Evolutionary conservation across 2,329 filamentous ascomycete species (phyloP), one percentile per base, ranked within the genome.

Genomic region (Fusarium chaquense): DNA sequence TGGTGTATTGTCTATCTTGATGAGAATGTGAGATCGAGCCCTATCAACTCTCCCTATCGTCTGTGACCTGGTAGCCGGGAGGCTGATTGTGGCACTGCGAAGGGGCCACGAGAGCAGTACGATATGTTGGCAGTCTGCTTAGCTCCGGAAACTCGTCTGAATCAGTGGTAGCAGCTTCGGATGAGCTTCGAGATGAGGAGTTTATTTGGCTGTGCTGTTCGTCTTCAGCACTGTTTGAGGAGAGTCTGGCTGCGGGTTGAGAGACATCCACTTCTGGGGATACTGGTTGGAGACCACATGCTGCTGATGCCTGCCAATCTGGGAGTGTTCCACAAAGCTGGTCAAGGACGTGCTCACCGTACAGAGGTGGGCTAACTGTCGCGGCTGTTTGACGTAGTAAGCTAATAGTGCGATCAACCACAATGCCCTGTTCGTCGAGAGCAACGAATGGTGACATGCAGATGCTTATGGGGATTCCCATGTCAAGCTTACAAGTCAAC

Each of bases 361-460:
- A 98, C 26, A 93, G 88, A 1, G 96, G 96, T 9, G 96, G 96
- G 6, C 94, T 94, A 58, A 90, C 87, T 24, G 87, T 84, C 16
- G 87, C 84, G 57, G 86, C 82, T 35, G 88, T 84, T 28, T 84
- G 82, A 41, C 84, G 82, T 10, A 79, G 53, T 83, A 76, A 75
- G 83, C 69, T 13, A 4, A 85, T 84, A 6, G 81, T 81, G 71
- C 89, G 86, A 47, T 85, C 83, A 56, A 92, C 82, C 4, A 98
- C 85, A 71, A 91, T 91, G 69, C 97, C 95, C 58, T 94, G 87
- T 44, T 96, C 93, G 73, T 95, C 93, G 38, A 98, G 87, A 0
- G 93, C 91, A 71, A 97, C 89, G 74, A 94, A 95, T 1, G 95
- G 94, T 2, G 96, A 98, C 68, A 98, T 97, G 80, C 97, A 98